phyloP scores from a whole-genome alignment of 192 early-diverging fungal genomes.

The Mortierella alpina region DNA sequence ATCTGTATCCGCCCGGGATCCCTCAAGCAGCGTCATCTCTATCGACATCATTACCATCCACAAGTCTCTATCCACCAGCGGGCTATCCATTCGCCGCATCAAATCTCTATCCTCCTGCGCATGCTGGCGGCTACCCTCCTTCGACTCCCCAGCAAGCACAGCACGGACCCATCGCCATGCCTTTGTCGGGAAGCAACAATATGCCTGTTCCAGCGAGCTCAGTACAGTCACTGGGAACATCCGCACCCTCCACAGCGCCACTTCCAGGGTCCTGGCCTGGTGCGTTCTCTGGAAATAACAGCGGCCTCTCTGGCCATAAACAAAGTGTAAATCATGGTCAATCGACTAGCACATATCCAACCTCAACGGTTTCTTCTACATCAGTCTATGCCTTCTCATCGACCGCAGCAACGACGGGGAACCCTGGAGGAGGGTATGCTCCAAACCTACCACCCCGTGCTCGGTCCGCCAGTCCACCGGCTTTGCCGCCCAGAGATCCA shows the following conservation, averaged over 20 bases:
- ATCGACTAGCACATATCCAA: background rate
- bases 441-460: background rate
- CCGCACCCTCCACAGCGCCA: too few relatives aligned
- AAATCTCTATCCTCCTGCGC: conserved; percentile 28
- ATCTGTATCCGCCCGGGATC: too few relatives aligned
- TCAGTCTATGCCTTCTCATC: background rate
- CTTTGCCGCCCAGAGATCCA: conserved; percentile 10
- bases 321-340: conserved; percentile 5
- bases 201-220: too few relatives aligned
- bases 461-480: conserved; percentile 15
- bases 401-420: too few relatives aligned
- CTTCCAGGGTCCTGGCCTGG: background rate
- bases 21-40: background rate
- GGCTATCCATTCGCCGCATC: conserved; percentile 25
- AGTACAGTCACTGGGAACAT: too few relatives aligned
- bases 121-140: conserved; percentile 11
- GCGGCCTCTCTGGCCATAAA: background rate
- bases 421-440: background rate
- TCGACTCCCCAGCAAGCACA: background rate
- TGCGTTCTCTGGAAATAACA: background rate
- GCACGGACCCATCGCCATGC: background rate
- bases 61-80: conserved; percentile 17
- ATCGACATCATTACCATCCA: background rate
- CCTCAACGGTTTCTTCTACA: background rate
- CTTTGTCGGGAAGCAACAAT: too few relatives aligned